Percentiles rank a stretch among this genome's conserved stretches.
Conservation (phyloP, 371 early-diverging fungal genomes). For the Mortierella sp. region DNA sequence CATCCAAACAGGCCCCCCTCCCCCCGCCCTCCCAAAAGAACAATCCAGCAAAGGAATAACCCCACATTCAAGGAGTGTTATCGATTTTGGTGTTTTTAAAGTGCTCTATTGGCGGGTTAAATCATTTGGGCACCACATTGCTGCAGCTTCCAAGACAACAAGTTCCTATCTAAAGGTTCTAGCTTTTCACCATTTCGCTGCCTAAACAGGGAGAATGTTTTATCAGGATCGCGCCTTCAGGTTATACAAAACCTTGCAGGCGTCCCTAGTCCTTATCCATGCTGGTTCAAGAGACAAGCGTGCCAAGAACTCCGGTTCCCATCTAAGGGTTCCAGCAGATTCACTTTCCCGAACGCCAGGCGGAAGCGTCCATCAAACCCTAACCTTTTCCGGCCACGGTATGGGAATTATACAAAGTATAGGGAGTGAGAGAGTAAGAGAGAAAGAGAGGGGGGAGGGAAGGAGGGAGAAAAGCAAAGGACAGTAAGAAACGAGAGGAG, state of each 20-base stretch:
- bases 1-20: no score
- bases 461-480: no score
- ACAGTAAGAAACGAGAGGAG: no score
- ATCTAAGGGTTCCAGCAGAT: conserved; percentile 22
- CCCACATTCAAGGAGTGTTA: background rate
- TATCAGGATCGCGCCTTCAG: conserved; percentile 23
- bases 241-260: conserved; percentile 2
- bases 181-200: conserved; percentile 10
- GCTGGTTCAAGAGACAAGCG: conserved; percentile 4
- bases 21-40: background rate
- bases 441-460: no score
- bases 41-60: background rate
- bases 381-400: no score
- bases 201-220: conserved; percentile 22
- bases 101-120: conserved; percentile 25
- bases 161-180: conserved; percentile 9
- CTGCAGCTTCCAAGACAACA: conserved; percentile 12
- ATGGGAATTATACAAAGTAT: no score
- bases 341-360: conserved; percentile 14
- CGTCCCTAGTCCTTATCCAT: conserved; percentile 22
- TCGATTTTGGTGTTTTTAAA: conserved; percentile 16
- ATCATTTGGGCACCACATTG: conserved; percentile 9
- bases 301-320: conserved; percentile 22
- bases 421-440: no score
- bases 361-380: conserved; percentile 3